These are phyloP conservation scores for Triangularia verruculosa DNA, from an alignment of 2,329 filamentous ascomycete genomes.

Conservation along the genomic window DNA sequence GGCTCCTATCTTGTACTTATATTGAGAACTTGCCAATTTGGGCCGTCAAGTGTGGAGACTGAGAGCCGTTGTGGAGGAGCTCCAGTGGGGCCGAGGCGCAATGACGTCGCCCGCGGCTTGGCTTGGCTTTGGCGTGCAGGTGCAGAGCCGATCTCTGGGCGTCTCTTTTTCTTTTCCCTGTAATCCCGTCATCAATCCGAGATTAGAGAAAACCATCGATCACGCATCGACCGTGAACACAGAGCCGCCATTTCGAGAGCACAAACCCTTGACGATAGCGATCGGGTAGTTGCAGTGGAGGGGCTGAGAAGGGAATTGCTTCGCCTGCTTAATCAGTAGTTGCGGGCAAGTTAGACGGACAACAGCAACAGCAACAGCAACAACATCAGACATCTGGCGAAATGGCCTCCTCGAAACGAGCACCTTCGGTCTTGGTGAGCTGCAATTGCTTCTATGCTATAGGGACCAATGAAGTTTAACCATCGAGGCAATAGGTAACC, in stretches of 20 bases:
- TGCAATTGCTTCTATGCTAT: neutral
- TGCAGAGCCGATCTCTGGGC: slow-evolving; percentile 4
- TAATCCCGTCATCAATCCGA: neutral
- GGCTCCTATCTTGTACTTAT: too few relatives aligned
- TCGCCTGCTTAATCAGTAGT: neutral
- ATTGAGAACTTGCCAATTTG: neutral
- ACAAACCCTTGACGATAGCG: neutral
- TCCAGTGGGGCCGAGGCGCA: slow-evolving; percentile 2
- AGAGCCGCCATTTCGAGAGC: neutral
- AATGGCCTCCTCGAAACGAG: slow-evolving; percentile 51
- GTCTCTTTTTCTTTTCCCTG: slow-evolving; percentile 8
- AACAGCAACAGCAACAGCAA: neutral
- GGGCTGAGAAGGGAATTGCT: neutral
- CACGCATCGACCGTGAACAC: neutral
- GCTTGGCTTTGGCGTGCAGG: slow-evolving; percentile 15
- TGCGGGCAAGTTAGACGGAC: neutral
- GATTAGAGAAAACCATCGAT: neutral
- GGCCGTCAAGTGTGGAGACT: neutral
- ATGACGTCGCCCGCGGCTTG: too few relatives aligned
- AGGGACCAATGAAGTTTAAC: slow-evolving; percentile 14
- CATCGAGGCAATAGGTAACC: slow-evolving; percentile 49
- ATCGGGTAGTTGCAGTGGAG: neutral
- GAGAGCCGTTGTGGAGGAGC: too few relatives aligned
- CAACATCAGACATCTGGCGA: neutral
- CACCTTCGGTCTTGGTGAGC: slow-evolving; percentile 59